These are phyloP conservation scores for Hyphopichia buzzinii DNA, from an alignment of 1,139 yeast species.

Conservation along the genomic window DNA sequence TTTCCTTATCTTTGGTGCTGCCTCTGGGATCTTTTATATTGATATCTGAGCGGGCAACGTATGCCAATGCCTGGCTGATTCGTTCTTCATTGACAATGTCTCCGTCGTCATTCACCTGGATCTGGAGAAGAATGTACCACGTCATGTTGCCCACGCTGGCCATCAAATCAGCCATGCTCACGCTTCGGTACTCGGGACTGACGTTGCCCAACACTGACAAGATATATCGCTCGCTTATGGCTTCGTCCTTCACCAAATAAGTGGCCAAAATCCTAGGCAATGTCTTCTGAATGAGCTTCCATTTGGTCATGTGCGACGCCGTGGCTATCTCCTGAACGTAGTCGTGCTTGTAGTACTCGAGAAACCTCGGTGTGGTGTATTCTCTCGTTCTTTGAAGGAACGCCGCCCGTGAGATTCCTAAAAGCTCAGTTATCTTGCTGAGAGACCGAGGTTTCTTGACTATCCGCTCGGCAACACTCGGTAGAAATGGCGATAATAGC, in stretches of 20 bases:
- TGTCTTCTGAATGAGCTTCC: conserved; percentile 33
- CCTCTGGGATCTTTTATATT: conserved; percentile 7
- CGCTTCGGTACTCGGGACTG: conserved; percentile 41
- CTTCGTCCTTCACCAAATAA: conserved; percentile 35
- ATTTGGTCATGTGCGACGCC: conserved; percentile 32
- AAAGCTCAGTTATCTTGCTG: conserved; percentile 57
- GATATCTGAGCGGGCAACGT: conserved; percentile 33
- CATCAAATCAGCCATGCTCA: conserved; percentile 42
- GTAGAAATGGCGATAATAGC: conserved; percentile 73
- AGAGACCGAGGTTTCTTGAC: conserved; percentile 62
- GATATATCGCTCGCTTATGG: conserved; percentile 49
- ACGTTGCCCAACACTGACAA: conserved; percentile 54
- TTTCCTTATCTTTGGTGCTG: conserved; percentile 13
- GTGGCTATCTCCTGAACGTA: conserved; percentile 54
- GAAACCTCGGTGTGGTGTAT: conserved; percentile 73
- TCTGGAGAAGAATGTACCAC: conserved; percentile 41
- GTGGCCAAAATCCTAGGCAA: conserved; percentile 41
- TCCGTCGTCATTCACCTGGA: conserved; percentile 27
- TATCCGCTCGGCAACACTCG: conserved; percentile 66
- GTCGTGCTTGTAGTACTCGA: conserved; percentile 63
- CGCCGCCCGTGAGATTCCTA: conserved; percentile 59
- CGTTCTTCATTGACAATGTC: conserved; percentile 29
- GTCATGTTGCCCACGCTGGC: conserved; percentile 43
- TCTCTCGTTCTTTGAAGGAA: conserved; percentile 69
- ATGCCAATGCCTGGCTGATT: conserved; percentile 40